Evolutionary conservation across 1,139 yeast species (phyloP).

Genomic region (Geotrichum klebahnii): DNA sequence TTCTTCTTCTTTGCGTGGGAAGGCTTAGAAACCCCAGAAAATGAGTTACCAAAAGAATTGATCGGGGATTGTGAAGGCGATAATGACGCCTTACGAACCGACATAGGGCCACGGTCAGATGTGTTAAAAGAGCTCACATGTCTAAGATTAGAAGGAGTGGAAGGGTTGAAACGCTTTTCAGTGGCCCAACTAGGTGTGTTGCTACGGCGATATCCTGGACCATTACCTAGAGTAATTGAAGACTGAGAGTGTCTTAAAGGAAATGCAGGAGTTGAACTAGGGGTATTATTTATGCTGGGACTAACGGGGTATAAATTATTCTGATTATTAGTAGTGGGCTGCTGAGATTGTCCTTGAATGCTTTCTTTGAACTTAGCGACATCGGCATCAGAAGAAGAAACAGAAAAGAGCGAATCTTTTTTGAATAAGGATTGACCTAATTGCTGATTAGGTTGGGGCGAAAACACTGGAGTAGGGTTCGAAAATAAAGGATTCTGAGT

Average conservation of each 20-base stretch:
- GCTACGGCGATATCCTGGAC: slow-evolving; percentile 4
- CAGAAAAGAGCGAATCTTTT: slow-evolving; percentile 16
- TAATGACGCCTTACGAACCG: slow-evolving; percentile 20
- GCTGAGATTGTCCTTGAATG: slow-evolving; percentile 4
- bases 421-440: slow-evolving; percentile 18
- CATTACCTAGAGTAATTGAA: slow-evolving; percentile 10
- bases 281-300: not conserved
- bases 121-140: slow-evolving; percentile 23
- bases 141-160: slow-evolving; percentile 15
- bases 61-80: slow-evolving; percentile 22
- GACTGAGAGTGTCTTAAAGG: slow-evolving; percentile 15
- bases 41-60: slow-evolving; percentile 24
- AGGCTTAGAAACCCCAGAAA: slow-evolving; percentile 36
- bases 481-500: slow-evolving; percentile 7
- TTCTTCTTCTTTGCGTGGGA: slow-evolving; percentile 25
- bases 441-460: not conserved
- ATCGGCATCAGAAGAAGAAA: slow-evolving; percentile 15
- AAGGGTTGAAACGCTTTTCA: slow-evolving; percentile 14
- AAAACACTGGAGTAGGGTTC: not conserved
- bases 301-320: not conserved
- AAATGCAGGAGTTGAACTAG: slow-evolving; percentile 1
- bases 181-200: slow-evolving; percentile 20
- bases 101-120: slow-evolving; percentile 14
- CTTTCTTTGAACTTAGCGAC: slow-evolving; percentile 14
- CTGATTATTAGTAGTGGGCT: not conserved